Evolutionary conservation across 768 basidiomycete species (phyloP).

Genomic region (Imleria badia): DNA sequence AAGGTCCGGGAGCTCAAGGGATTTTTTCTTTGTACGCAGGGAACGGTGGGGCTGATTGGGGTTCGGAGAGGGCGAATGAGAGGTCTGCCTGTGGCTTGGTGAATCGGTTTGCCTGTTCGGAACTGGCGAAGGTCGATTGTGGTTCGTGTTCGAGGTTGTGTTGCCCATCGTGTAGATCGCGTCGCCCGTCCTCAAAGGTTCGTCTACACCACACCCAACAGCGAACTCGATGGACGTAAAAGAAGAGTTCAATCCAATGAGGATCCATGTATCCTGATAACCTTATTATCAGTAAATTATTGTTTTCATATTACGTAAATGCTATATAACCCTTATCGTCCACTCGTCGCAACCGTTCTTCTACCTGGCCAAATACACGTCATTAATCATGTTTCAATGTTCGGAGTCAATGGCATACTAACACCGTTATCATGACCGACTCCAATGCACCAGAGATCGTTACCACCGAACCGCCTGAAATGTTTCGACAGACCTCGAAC

Average conservation of each 20-base stretch:
- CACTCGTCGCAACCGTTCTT: too few species aligned
- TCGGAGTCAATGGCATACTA: neutral
- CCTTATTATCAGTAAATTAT: constrained; percentile 18
- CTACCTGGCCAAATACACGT: too few species aligned
- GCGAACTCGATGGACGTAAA: constrained; percentile 34
- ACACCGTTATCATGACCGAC: constrained; percentile 19
- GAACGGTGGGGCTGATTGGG: constrained; percentile 54
- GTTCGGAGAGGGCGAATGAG: constrained; percentile 41
- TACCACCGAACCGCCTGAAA: neutral
- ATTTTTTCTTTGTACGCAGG: constrained; percentile 66
- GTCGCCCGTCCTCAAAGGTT: constrained; percentile 14
- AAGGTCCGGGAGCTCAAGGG: constrained; percentile 76
- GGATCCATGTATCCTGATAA: constrained; percentile 25
- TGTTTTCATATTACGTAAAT: constrained; percentile 12
- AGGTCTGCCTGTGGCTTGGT: constrained; percentile 14
- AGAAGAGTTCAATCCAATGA: constrained; percentile 28
- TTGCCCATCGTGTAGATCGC: constrained; percentile 34
- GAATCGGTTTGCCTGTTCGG: constrained; percentile 28
- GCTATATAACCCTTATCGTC: constrained; percentile 1
- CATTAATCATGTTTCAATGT: constrained; percentile 8
- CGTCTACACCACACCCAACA: constrained; percentile 14
- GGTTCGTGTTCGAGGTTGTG: constrained; percentile 32
- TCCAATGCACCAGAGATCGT: neutral
- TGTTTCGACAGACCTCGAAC: neutral
- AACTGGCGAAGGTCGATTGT: constrained; percentile 27